Evolutionary conservation across 2,329 filamentous ascomycete genomes (phyloP), one percentile per base, ranked within the genome.

Genomic region (Ramularia endophylla): DNA sequence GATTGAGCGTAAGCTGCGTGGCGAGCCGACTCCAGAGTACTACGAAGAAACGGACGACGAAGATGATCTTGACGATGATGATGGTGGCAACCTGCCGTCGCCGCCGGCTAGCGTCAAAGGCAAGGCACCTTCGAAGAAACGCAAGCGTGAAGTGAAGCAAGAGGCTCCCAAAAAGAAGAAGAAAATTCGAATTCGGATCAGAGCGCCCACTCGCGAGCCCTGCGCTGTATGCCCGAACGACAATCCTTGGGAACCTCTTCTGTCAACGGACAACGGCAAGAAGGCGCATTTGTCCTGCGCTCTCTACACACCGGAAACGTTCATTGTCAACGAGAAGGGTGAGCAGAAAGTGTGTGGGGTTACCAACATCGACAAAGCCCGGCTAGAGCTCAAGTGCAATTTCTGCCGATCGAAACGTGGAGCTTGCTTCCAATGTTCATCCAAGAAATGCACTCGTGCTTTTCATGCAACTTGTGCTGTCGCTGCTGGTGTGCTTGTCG

Each of bases 391-490:
- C 53, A 95, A 94, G 65, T 98, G 92, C 64, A 80, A 94, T 47
- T 95, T 87, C 67, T 98, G 92, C 61, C 86, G 89, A 25, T 94
- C 88, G 22, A 94, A 92, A 64, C 85, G 85, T 43, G 92, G 92
- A n/a, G 87, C 87, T 12, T 95, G 90, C 66, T 94, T 98, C 68
- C 90, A 97, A 64, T 98, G 92, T 65, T 94, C 87, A 1, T 83
- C 87, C 54, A 90, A 89, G 70, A 97, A 95, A 63, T 98, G 92
- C 57, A 84, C 87, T 3, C 76, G 92, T 50, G 84, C 90, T 7
- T 98, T 95, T 65, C 92, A 98, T 62, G 86, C 90, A 12, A 97
- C 89, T 1, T 98, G 92, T 61, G 92, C 92, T 2, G 83, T 88
- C 6, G 82, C 90, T 16, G 90, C 89, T 27, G 92, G 92, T 42